Evolutionary conservation across 306 rosid genomes (phyloP), one percentile per base, ranked within the genome.

Genomic region (Pueraria montana): DNA sequence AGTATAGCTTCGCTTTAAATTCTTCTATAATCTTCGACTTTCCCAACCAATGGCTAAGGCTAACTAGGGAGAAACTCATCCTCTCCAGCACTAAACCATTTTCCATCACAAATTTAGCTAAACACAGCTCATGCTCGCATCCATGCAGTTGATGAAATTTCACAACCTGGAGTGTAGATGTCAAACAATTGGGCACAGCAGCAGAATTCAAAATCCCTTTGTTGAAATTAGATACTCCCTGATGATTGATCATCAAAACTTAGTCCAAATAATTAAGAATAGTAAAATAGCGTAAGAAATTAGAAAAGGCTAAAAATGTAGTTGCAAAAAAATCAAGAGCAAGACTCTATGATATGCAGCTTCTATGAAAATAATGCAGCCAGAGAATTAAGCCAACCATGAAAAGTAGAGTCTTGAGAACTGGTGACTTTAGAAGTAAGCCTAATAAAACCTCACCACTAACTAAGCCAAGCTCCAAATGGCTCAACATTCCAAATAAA

Each of bases 81-180:
- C 72, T 42, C 69, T 61, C 12, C 26, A 71, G 23, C 72, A 71
- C 64, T 6, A 9, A 6, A 45, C 72, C 78, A 24, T 80, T 80
- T 58, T 76, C 80, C 70, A 56, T 58, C 36, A 70, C 11, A 72
- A 61, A 82, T 46, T 84, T 80, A 32, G 78, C 78, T 0, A 80
- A 8, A 58, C 11, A 21, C 6, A 80, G 46, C 52, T 74, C 74
- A 52, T 63, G 52, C 26, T 78, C 12, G 1, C 1, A 6, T 5
- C 64, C 69, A 3, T 20, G 2, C 5, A 62, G 34, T 1, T 3
- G 6, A 72, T n/a, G 43, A 49, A 78, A 50, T 40, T 84, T 63
- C 42, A 84, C 83, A 62, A 38, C 42, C 10, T 72, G n/a, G 4
- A 84, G 84, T 1, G n/a, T 40, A 8, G 42, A n/a, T 53, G 18